phyloP scores from a whole-genome alignment of 2,329 filamentous ascomycete species.

The Acephala macrosclerotiorum region DNA sequence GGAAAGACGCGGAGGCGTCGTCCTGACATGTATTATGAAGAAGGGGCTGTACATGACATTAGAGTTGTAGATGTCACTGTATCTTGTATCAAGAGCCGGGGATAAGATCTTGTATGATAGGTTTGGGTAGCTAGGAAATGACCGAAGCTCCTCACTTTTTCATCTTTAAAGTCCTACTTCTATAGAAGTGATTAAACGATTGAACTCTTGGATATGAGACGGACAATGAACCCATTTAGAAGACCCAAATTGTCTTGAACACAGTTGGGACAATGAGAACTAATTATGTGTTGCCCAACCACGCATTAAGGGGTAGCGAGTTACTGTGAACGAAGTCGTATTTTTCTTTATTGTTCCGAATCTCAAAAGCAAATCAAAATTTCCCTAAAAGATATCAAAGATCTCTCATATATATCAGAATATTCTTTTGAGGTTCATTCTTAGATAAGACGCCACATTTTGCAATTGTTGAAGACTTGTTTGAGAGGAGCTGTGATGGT shows the following conservation, averaged over 20 bases:
- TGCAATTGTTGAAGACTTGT: no score
- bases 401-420: no score
- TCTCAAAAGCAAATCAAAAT: not conserved
- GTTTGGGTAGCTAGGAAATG: not conserved
- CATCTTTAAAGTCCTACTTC: not conserved
- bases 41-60: not conserved
- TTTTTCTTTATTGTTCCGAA: not conserved
- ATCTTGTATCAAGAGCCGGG: not conserved
- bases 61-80: not conserved
- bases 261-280: not conserved
- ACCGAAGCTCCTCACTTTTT: not conserved
- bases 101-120: not conserved
- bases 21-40: not conserved
- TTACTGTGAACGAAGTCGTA: not conserved
- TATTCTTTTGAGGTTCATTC: no score
- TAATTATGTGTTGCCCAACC: not conserved
- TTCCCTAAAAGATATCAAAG: no score
- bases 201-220: not conserved
- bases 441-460: no score
- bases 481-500: constrained; percentile 1
- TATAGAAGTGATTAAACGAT: not conserved
- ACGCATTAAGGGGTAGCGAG: constrained; percentile 1
- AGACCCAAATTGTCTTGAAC: not conserved
- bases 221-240: not conserved
- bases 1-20: constrained; percentile 36